phyloP scores from a whole-genome alignment of 805 yeast genomes.

The Suhomyces prunicola region DNA sequence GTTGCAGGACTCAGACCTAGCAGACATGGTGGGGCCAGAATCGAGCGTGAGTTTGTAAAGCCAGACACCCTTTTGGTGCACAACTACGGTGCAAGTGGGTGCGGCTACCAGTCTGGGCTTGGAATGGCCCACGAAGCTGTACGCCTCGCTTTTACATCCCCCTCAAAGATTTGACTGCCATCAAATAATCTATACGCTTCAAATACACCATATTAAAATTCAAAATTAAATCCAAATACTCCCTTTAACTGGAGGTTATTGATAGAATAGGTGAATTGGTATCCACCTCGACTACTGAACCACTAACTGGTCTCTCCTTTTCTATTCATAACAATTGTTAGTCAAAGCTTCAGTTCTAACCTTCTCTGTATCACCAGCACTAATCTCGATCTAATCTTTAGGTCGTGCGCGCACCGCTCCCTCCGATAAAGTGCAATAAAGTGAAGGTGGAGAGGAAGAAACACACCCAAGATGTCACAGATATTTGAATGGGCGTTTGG shows the following conservation, averaged over 20 bases:
- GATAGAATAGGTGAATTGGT: too few relatives aligned
- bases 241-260: too few relatives aligned
- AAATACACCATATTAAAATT: too few relatives aligned
- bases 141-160: constrained; percentile 1
- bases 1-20: constrained; percentile 77
- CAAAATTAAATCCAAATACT: too few relatives aligned
- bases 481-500: constrained; percentile 93
- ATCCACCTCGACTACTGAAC: too few relatives aligned
- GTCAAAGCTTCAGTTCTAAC: too few relatives aligned
- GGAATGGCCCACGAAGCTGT: constrained; percentile 58
- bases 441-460: too few relatives aligned
- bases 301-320: too few relatives aligned
- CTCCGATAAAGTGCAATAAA: not conserved
- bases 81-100: constrained; percentile 69
- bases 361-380: too few relatives aligned
- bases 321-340: too few relatives aligned
- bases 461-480: constrained; percentile 6
- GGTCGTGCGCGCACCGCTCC: not conserved
- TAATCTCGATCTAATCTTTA: not conserved
- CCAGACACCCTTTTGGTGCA: constrained; percentile 47
- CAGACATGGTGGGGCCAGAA: constrained; percentile 71
- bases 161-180: not conserved
- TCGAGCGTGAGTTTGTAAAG: constrained; percentile 49
- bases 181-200: too few relatives aligned
- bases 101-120: constrained; percentile 64